These are phyloP conservation scores for Lachancea quebecensis DNA, from an alignment of 805 yeast species.

Conservation along the genomic window DNA sequence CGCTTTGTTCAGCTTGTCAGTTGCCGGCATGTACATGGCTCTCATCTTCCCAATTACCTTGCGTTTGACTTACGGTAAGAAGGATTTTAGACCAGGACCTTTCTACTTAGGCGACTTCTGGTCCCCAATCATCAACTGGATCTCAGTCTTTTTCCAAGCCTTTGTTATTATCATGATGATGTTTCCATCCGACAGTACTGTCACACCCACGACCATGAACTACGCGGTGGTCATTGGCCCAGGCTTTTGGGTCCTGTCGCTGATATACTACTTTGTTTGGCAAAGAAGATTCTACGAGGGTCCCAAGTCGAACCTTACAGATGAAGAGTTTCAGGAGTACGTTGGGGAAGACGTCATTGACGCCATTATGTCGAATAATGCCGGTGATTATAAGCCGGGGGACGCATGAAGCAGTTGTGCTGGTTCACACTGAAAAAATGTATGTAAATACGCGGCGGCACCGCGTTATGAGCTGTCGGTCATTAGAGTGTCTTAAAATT, in stretches of 20 bases:
- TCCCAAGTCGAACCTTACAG: conserved; percentile 34
- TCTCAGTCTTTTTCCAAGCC: conserved; percentile 42
- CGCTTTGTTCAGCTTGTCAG: conserved; percentile 36
- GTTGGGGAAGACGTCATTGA: conserved; percentile 17
- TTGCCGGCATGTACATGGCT: conserved; percentile 37
- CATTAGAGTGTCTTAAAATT: too few species aligned
- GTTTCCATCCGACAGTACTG: conserved; percentile 42
- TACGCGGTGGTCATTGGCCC: conserved; percentile 60
- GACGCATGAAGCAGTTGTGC: conserved; percentile 1
- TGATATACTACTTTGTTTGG: conserved; percentile 44
- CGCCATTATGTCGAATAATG: conserved; percentile 10
- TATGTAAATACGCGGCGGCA: too few species aligned
- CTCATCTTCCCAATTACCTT: conserved; percentile 34
- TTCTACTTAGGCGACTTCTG: conserved; percentile 50
- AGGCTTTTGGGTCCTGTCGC: conserved; percentile 51
- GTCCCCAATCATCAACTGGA: conserved; percentile 40
- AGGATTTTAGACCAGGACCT: conserved; percentile 53
- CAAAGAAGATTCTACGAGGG: conserved; percentile 54
- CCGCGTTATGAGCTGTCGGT: too few species aligned
- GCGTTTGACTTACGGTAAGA: conserved; percentile 37
- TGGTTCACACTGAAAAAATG: neutral
- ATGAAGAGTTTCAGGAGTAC: conserved; percentile 22
- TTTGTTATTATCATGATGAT: conserved; percentile 49
- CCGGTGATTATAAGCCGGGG: conserved; percentile 2
- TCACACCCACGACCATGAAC: conserved; percentile 46